A percentile compares a stretch with the other conserved stretches of the same genome.
phyloP scores from a whole-genome alignment of 1,139 yeast genomes.

The Taphrina populina region DNA sequence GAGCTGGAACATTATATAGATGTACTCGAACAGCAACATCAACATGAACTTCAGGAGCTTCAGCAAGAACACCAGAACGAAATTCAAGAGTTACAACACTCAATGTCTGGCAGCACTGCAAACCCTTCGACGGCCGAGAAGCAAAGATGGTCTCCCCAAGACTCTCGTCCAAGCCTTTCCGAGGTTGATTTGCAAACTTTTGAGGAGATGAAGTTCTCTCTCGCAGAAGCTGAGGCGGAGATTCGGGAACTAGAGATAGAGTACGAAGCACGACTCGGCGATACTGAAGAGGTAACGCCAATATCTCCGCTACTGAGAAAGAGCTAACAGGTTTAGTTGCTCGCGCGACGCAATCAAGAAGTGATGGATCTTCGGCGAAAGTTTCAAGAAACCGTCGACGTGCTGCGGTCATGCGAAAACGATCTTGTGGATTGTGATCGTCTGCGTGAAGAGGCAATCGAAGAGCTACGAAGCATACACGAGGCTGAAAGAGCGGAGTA shows the following conservation, averaged over 20 bases:
- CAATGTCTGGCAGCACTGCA: background rate
- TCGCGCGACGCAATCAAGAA: background rate
- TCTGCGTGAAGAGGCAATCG: conserved; percentile 11
- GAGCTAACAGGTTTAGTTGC: too few relatives aligned
- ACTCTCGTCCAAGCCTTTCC: background rate
- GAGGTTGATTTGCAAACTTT: background rate
- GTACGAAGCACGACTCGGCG: background rate
- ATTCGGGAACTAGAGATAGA: conserved; percentile 12
- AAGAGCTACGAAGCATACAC: conserved; percentile 7
- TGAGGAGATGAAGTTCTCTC: background rate
- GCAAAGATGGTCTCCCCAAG: background rate
- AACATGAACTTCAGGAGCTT: background rate
- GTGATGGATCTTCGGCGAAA: conserved; percentile 11
- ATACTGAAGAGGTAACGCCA: conserved; percentile 1
- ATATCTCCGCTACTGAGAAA: too few relatives aligned
- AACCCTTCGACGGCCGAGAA: background rate
- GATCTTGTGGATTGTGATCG: conserved; percentile 16
- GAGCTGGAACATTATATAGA: conserved; percentile 17
- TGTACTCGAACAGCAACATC: conserved; percentile 8
- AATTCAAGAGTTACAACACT: background rate
- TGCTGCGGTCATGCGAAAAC: background rate
- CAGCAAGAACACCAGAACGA: background rate
- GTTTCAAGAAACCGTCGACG: conserved; percentile 1
- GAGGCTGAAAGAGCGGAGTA: conserved; percentile 23
- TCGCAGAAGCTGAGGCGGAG: conserved; percentile 16